Percentiles rank a stretch among this genome's conserved stretches.
These are phyloP conservation scores for Metschnikowia orientalis DNA, from an alignment of 805 yeast species.

Conservation along the genomic window DNA sequence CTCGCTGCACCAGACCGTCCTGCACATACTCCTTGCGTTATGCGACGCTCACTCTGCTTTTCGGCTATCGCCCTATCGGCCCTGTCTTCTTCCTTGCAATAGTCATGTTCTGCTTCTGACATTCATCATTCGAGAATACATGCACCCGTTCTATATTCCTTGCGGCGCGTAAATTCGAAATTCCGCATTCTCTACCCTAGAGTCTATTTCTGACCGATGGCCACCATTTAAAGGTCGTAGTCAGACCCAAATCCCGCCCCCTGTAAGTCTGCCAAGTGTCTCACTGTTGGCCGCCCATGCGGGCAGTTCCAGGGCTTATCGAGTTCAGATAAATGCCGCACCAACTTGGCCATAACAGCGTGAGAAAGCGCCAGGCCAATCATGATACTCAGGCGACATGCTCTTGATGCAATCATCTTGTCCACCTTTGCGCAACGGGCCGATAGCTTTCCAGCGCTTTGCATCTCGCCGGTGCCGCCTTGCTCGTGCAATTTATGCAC, in stretches of 20 bases:
- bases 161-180: too few relatives aligned
- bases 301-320: constrained; percentile 98
- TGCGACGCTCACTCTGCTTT: too few relatives aligned
- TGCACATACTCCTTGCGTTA: too few relatives aligned
- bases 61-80: too few relatives aligned
- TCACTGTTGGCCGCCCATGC: constrained; percentile 95
- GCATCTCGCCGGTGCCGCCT: constrained; percentile 6
- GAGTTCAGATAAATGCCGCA: constrained; percentile 59
- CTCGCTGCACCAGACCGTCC: too few relatives aligned
- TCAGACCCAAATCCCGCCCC: constrained; percentile 15
- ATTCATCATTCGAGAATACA: too few relatives aligned
- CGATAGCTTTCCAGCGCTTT: constrained; percentile 1
- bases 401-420: constrained; percentile 87
- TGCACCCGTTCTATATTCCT: too few relatives aligned
- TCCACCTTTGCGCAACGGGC: constrained; percentile 70
- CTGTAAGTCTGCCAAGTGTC: constrained; percentile 69
- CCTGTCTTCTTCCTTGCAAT: too few relatives aligned
- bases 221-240: constrained; percentile 7
- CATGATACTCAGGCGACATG: constrained; percentile 93
- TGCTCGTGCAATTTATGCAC: constrained; percentile 60
- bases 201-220: background rate
- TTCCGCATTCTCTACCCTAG: too few relatives aligned
- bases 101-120: too few relatives aligned
- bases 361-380: constrained; percentile 67
- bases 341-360: constrained; percentile 63